Base-by-base conservation (phyloP, 345 rosid species). In the Microthlaspi erraticum region DNA sequence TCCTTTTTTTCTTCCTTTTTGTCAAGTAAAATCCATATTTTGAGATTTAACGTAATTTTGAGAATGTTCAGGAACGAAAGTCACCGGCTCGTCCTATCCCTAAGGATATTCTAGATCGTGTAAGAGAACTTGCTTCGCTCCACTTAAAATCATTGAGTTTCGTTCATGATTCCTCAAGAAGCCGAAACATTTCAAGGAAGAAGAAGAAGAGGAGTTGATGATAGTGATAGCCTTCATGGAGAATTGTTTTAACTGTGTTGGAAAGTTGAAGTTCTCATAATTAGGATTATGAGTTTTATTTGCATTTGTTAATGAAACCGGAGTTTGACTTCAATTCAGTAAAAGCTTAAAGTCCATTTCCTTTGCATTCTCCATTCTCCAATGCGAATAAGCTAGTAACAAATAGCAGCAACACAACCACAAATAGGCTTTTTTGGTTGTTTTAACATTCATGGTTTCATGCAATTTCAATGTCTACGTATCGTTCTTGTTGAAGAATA, bases 71-170 rank as follows among this genome's bases (percentile, higher is more conserved):
- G 96, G 86, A 69, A 36, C 36, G 62, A 66, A 83, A 80, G 83
- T 73, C 81, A 51, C 71, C 44, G 11, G 41, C 63, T 56, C 82
- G 84, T 0, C 66, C 72, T 34, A 72, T 93, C 29, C 96, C 98
- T 5, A 82, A 82, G 74, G 66, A 83, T 44, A 77, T 91, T 55
- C 53, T 89, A 18, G 72, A 73, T 61, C 90, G 81, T 7, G 79
- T 93, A 68, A 63, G 73, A 38, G 97, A 93, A 78, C 88, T 93
- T 51, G 94, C 93, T 1, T 62, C 81, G 1, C 60, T 84, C 52
- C 92, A 91, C 32, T 46, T 70, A 36, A 63, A 46, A 11, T 63
- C 70, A 37, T 41, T 26, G 71, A 26, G 38, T 45, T 34, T 41
- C 1, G 48, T 16, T 60, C 16, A 37, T 63, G 75, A 51, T 33